phyloP scores from a whole-genome alignment of 2,329 filamentous ascomycete genomes.

The Scytalidium sp. region DNA sequence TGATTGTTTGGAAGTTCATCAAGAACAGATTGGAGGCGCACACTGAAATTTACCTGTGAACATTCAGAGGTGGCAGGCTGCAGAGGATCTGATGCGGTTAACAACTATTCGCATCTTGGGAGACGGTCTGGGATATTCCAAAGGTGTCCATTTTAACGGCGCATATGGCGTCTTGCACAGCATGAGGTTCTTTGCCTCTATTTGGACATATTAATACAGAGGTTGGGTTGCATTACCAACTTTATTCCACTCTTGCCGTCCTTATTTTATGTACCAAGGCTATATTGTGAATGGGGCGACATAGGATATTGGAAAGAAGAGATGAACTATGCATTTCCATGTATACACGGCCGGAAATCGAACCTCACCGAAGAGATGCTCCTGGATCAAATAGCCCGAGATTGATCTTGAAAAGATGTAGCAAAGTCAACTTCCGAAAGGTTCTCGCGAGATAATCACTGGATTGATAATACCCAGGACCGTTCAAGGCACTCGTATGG shows the following conservation, averaged over 20 bases:
- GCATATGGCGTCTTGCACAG: slow-evolving; percentile 23
- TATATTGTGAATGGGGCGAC: neutral
- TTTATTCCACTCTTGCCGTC: neutral
- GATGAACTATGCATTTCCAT: neutral
- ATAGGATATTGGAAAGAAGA: neutral
- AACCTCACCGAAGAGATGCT: neutral
- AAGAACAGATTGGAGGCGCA: slow-evolving; percentile 89
- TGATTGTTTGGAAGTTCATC: slow-evolving; percentile 94
- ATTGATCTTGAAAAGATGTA: neutral
- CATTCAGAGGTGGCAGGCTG: neutral
- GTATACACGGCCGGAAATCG: neutral
- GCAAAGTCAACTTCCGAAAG: too few relatives aligned
- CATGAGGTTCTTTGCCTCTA: slow-evolving; percentile 14
- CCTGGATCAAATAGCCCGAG: neutral
- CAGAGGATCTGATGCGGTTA: neutral
- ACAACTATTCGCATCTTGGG: neutral
- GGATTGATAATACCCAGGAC: too few relatives aligned
- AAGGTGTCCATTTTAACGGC: slow-evolving; percentile 19
- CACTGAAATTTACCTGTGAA: slow-evolving; percentile 10
- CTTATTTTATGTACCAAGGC: neutral
- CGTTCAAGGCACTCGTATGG: too few relatives aligned
- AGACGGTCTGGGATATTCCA: neutral
- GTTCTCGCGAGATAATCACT: too few relatives aligned
- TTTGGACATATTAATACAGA: neutral
- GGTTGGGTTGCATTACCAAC: neutral